Conservation (phyloP, 306 rosid species). For the Fragaria nilgerrensis region DNA sequence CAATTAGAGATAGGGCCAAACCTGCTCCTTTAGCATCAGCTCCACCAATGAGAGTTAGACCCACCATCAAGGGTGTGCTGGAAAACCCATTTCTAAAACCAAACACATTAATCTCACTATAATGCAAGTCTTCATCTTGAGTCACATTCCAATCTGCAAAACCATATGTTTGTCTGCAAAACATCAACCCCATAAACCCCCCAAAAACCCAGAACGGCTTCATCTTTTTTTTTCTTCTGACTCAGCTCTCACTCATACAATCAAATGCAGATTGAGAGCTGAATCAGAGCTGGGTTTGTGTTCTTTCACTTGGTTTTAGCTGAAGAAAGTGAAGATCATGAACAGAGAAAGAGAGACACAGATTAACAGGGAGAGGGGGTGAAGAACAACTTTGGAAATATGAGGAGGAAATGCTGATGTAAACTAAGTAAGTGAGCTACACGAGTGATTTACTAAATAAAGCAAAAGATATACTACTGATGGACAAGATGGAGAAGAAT, state of each 20-base stretch:
- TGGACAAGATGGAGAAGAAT: neutral
- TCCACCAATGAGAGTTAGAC: slow-evolving; percentile 73
- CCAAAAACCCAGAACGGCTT: slow-evolving; percentile 14
- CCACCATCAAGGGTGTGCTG: slow-evolving; percentile 45
- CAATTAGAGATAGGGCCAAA: slow-evolving; percentile 15
- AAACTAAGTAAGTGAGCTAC: neutral
- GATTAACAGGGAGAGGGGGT: neutral
- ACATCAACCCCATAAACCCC: slow-evolving; percentile 16
- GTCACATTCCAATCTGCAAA: neutral
- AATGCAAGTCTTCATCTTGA: slow-evolving; percentile 10
- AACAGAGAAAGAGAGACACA: slow-evolving; percentile 17
- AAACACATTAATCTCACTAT: slow-evolving; percentile 10
- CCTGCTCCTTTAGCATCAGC: slow-evolving; percentile 87
- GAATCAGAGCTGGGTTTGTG: slow-evolving; percentile 1
- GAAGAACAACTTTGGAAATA: neutral
- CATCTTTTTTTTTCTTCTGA: neutral
- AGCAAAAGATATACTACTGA: neutral
- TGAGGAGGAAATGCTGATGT: neutral
- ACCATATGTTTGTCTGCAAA: neutral
- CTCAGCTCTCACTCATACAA: neutral
- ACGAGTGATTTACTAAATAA: neutral
- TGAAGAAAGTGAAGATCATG: neutral
- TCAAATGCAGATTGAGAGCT: slow-evolving; percentile 6
- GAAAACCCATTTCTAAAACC: slow-evolving; percentile 3
- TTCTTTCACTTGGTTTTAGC: slow-evolving; percentile 3